Percentiles rank a stretch among this genome's conserved stretches.
Conservation (phyloP, 306 rosid genomes). For the Rosa multiflora region DNA sequence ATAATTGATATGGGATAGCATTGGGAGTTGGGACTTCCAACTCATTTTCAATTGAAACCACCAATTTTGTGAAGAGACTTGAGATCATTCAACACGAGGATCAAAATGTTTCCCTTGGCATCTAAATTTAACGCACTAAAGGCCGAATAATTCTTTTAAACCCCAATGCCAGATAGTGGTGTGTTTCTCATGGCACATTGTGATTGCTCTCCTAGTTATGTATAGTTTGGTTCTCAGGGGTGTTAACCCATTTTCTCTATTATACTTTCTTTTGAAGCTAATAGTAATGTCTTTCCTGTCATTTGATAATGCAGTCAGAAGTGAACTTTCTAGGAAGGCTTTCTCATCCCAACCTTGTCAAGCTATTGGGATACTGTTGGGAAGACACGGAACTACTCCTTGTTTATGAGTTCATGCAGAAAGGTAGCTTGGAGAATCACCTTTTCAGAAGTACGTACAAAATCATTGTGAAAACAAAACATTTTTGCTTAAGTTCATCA, state of each 20-base stretch:
- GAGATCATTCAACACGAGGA: background rate
- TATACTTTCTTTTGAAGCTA: background rate
- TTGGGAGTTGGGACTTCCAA: background rate
- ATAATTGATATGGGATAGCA: background rate
- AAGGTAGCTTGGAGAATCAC: slow-evolving; percentile 90
- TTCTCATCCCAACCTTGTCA: slow-evolving; percentile 86
- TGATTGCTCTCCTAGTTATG: background rate
- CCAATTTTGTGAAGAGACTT: background rate
- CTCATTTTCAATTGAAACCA: background rate
- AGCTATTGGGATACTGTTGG: slow-evolving; percentile 72
- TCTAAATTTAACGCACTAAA: background rate
- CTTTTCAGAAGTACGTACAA: slow-evolving; percentile 83
- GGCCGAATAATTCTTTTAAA: background rate
- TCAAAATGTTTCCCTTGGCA: background rate
- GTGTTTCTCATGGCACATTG: background rate
- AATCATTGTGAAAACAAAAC: background rate
- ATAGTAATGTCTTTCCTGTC: slow-evolving; percentile 1
- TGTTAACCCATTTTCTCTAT: background rate
- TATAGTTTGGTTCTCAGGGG: background rate
- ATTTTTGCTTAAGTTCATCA: background rate
- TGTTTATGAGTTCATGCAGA: slow-evolving; percentile 83
- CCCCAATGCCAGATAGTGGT: slow-evolving; percentile 3
- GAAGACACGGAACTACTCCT: slow-evolving; percentile 74
- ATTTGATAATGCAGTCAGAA: slow-evolving; percentile 63
- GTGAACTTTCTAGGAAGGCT: slow-evolving; percentile 75